Conservation (phyloP, 306 rosid species). For the Canavalia ensiformis region DNA sequence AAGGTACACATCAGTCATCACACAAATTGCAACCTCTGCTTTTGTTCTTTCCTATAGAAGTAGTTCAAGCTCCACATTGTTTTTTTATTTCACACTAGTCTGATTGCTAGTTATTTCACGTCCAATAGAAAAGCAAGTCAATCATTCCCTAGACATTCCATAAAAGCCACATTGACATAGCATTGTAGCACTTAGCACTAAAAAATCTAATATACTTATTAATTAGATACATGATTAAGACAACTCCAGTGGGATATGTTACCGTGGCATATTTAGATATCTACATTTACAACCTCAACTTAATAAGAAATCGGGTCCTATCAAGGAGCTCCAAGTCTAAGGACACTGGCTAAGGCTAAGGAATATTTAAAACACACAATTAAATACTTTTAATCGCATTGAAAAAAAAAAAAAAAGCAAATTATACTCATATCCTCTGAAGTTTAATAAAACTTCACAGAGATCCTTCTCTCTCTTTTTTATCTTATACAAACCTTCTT, state of each 20-base stretch:
- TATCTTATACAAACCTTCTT: too few relatives aligned
- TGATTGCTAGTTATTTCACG: background rate
- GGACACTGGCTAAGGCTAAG: background rate
- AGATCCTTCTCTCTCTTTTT: too few relatives aligned
- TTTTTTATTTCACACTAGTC: constrained; percentile 14
- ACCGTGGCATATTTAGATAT: background rate
- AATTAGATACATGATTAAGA: constrained; percentile 9
- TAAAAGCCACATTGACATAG: constrained; percentile 14
- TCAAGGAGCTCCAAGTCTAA: background rate
- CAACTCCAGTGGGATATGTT: constrained; percentile 19
- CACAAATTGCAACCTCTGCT: constrained; percentile 4
- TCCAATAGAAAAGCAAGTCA: constrained; percentile 27
- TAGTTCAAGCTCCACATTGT: constrained; percentile 22
- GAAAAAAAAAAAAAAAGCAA: background rate
- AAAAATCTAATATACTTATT: background rate
- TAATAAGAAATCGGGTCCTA: background rate
- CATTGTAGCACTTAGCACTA: background rate
- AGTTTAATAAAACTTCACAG: too few relatives aligned
- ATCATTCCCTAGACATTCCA: background rate
- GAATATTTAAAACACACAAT: background rate
- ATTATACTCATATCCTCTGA: too few relatives aligned
- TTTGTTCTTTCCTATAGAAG: constrained; percentile 26
- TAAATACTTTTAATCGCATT: background rate
- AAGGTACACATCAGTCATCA: background rate
- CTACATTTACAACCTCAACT: background rate